phyloP scores from a whole-genome alignment of 2,329 filamentous ascomycete species.

The Dichotomopilus funicola region DNA sequence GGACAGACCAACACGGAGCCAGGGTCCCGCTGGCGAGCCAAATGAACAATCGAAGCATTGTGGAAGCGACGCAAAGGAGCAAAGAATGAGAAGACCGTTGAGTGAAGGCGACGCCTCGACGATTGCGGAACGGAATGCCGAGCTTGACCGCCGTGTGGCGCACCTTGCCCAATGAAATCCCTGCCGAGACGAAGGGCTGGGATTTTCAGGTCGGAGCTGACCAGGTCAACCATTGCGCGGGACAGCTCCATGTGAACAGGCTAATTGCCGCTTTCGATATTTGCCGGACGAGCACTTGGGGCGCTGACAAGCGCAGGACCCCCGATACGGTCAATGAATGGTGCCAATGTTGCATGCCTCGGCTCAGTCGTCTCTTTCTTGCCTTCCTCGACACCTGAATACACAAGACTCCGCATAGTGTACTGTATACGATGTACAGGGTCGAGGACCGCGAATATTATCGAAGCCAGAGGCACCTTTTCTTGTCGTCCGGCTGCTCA shows the following conservation, averaged over 20 bases:
- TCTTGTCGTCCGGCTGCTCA: neutral
- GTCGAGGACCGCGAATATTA: neutral
- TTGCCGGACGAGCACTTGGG: constrained; percentile 16
- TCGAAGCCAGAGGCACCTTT: constrained; percentile 7
- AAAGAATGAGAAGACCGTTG: constrained; percentile 4
- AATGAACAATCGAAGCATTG: too few species aligned
- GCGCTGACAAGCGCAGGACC: constrained; percentile 9
- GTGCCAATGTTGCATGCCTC: constrained; percentile 19
- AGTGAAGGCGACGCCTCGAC: constrained; percentile 10
- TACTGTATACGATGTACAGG: too few species aligned
- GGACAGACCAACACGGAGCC: too few species aligned
- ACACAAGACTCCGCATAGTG: neutral
- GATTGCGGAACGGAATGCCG: constrained; percentile 24
- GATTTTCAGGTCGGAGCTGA: constrained; percentile 7
- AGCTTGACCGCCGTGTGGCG: constrained; percentile 17
- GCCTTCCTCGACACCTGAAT: neutral
- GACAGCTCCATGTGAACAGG: constrained; percentile 21
- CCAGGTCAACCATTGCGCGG: constrained; percentile 5
- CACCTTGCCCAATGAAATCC: constrained; percentile 16
- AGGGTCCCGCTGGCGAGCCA: too few species aligned
- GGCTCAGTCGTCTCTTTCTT: constrained; percentile 11
- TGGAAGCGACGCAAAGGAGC: too few species aligned
- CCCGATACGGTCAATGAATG: constrained; percentile 6
- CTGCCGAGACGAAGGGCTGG: constrained; percentile 15
- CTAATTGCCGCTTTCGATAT: constrained; percentile 25